Percentiles rank a stretch among this genome's conserved stretches.
Conservation (phyloP, 345 rosid genomes). For the Salix exigua region DNA sequence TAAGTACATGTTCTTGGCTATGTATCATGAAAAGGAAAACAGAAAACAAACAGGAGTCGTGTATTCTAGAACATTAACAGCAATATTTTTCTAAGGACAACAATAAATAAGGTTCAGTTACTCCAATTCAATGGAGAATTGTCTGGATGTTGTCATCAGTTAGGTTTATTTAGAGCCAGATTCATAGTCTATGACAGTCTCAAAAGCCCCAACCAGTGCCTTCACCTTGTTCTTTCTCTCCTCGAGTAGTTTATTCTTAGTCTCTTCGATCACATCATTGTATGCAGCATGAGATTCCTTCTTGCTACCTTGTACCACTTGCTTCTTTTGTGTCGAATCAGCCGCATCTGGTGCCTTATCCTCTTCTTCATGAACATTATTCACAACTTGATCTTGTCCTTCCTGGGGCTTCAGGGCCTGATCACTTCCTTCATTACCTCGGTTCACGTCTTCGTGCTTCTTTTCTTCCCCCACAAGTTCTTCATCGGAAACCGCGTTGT, state of each 20-base stretch:
- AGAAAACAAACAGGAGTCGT: neutral
- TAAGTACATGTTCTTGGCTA: neutral
- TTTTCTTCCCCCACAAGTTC: neutral
- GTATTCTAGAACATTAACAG: neutral
- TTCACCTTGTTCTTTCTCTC: slow-evolving; percentile 78
- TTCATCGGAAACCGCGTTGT: slow-evolving; percentile 2
- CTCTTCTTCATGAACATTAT: neutral
- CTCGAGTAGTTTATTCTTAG: slow-evolving; percentile 61
- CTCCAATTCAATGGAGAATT: neutral
- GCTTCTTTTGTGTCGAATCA: slow-evolving; percentile 17
- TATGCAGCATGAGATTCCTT: slow-evolving; percentile 62
- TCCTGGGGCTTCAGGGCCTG: neutral
- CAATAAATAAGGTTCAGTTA: neutral
- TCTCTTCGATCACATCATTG: slow-evolving; percentile 80
- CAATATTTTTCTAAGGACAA: neutral
- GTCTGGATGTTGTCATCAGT: neutral
- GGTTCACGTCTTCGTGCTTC: neutral
- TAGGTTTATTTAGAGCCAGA: slow-evolving; percentile 20
- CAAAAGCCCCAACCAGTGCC: slow-evolving; percentile 86
- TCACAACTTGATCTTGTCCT: neutral
- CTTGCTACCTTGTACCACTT: slow-evolving; percentile 35
- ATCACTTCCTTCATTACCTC: slow-evolving; percentile 3
- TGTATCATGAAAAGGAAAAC: neutral
- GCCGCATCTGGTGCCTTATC: neutral
- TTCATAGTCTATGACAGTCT: slow-evolving; percentile 84